phyloP scores from a whole-genome alignment of 2,329 filamentous ascomycete species.

The Fusarium marasasianum region DNA sequence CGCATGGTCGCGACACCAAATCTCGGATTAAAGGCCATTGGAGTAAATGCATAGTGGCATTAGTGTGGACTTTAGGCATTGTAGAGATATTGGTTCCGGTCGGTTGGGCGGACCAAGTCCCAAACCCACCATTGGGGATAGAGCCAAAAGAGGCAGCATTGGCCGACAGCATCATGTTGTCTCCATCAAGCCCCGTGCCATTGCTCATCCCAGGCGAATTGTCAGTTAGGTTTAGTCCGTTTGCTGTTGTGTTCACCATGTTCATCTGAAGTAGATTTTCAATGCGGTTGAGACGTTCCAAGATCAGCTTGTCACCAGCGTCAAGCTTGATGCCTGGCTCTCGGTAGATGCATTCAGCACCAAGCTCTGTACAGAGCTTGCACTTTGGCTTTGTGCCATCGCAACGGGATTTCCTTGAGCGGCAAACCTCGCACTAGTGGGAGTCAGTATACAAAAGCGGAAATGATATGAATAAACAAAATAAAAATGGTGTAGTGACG shows the following conservation, averaged over 20 bases:
- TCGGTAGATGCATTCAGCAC: constrained; percentile 84
- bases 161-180: constrained; percentile 58
- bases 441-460: constrained; percentile 24
- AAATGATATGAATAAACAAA: background rate
- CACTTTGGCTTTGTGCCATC: constrained; percentile 85
- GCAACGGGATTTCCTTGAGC: constrained; percentile 81
- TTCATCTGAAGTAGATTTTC: constrained; percentile 81
- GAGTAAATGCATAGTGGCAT: constrained; percentile 79
- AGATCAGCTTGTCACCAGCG: constrained; percentile 84
- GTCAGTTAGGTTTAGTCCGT: constrained; percentile 65
- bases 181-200: constrained; percentile 67
- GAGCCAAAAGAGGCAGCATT: constrained; percentile 59
- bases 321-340: constrained; percentile 89
- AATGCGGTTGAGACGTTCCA: constrained; percentile 80
- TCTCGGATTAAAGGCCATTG: constrained; percentile 85
- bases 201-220: constrained; percentile 73
- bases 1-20: constrained; percentile 79
- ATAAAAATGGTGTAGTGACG: constrained; percentile 43
- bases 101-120: constrained; percentile 72
- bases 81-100: constrained; percentile 75
- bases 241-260: constrained; percentile 61
- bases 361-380: constrained; percentile 82
- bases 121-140: constrained; percentile 72
- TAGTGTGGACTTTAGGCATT: constrained; percentile 87
- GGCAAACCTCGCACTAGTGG: constrained; percentile 79